Base-by-base conservation (phyloP, 768 basidiomycete species). In the Pleurotus citrinopileatus region DNA sequence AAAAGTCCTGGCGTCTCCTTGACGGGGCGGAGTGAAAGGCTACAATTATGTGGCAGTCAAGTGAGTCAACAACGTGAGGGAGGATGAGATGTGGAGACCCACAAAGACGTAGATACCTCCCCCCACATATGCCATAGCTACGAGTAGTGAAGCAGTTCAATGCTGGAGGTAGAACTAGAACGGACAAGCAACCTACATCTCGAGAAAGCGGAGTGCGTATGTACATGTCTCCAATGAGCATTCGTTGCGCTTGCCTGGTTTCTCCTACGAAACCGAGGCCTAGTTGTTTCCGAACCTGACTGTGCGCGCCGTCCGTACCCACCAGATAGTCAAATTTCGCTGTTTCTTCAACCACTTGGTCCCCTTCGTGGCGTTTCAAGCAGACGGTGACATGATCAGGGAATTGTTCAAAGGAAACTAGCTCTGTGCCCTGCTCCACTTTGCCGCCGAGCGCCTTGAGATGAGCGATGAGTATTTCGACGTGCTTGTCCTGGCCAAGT, bases 51-150 rank as follows among this genome's bases (percentile, higher is more conserved):
- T n/a, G n/a, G n/a, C 34, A 52, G 36, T 40, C 3, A 4, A 40
- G 32, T 50, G 28, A 28, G 25, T 23, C 42, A 29, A 4, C 12
- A 46, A 1, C 15, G 26, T 9, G 17, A 26, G 5, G 15, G 43
- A 10, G 53, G 25, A 26, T 5, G 37, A 19, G 19, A 40, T 15
- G 19, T 15, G 22, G 26, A 10, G 2, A 64, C 70, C 23, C 57
- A 74, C 75, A 73, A 55, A 12, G 66, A 59, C 22, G 54, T 64
- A 17, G 61, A 58, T 13, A 69, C 58, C 42, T 75, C 71, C 1
- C 78, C 76, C 76, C 77, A 79, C 63, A 73, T 74, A 57, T 78
- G 77, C 76, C 75, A 78, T 53, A 69, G 61, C 77, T 79, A 52
- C 9, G 22, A 52, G 29, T 43, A 13, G 17, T 13, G 19, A 4